Base-by-base conservation (phyloP, 768 basidiomycete genomes). In the Hypsizygus marmoreus region DNA sequence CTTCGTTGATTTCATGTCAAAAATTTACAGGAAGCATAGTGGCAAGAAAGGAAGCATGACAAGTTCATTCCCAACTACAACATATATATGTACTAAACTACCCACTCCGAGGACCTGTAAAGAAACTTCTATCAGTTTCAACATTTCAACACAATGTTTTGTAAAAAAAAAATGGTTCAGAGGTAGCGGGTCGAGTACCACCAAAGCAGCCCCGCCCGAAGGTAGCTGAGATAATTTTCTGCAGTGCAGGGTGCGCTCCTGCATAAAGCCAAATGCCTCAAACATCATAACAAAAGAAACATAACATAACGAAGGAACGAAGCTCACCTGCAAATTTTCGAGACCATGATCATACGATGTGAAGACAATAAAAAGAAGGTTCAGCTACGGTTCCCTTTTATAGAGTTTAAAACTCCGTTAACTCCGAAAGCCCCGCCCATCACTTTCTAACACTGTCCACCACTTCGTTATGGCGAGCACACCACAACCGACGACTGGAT, bases 201-300 rank as follows among this genome's bases (percentile, higher is more conserved):
- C 72, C 71, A 72, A 76, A 68, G 71, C 55, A 66, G 68, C 57
- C 67, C 66, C 64, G 72, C 75, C 80, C 80, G 84, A 87, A 90
- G 88, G 88, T 89, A 89, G 87, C 86, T 89, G 88, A 90, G 88
- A 80, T 87, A 75, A 63, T 56, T 81, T 84, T 90, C 87, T 86
- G 83, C 88, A 89, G 66, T 73, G 84, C 82, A 79, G 78, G 80
- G 68, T 55, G 58, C 75, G 58, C 62, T 65, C 78, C 73, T 71
- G 80, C 86, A 55, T 89, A 88, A 88, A 88, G 87, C 87, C 86
- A 89, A 88, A 88, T 89, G 87, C 87, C 87, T 89, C 87, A 88
- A 87, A 83, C 86, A 89, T 89, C 87, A 84, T 81, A 55, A 36
- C 43, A 24, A 36, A 40, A 23, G 19, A 34, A 31, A 23, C 25